Base-by-base conservation (phyloP, 805 yeast genomes). In the Wickerhamiella nectarea region DNA sequence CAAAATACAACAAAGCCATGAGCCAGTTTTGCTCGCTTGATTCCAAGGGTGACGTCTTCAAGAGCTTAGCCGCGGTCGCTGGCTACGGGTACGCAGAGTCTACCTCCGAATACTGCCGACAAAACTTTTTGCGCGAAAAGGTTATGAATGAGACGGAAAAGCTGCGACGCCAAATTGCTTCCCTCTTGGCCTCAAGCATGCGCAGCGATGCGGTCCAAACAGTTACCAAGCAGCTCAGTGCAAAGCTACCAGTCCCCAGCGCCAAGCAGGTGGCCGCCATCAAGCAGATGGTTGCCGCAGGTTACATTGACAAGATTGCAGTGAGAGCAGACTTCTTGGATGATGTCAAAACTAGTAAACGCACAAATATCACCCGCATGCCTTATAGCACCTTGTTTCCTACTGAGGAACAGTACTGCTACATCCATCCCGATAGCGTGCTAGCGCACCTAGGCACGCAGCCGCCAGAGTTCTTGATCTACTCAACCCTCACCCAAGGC, bases 271-370 rank as follows among this genome's bases (percentile, higher is more conserved):
- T 85, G 4, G 71, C 75, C 43, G 80, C 91, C 0, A 61, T 91
- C 49, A 87, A 85, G 56, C 99, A 91, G 62, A 87, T 91, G 76
- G 68, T 89, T 3, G 74, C 95, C 5, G 79, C 96, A 0, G 98
- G 97, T 0, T 91, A 82, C 54, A 70, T 91, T 33, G 99, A 91
- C 59, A 94, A 83, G 56, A 72, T 89, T 18, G 94, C 94, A 1
- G 72, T 84, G 12, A 69, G 97, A 48, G 87, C 84, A 1, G 96
- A 87, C 55, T 52, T 76, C 6, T 76, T 82, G 15, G 66, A 76
- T 1, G 94, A 81, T 15, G 67, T 75, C 6, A 66, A 62, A 38
- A 61, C 79, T 3, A 65, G 79, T 1, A 80, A 79, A 48, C 76
- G 71, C 41, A 66, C 79, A 33, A 71, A 52, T 25, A 66, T 72